A percentile compares a stretch with the other conserved stretches of the same genome.
These are phyloP conservation scores for Myotisia sp. DNA, from an alignment of 2,329 filamentous ascomycete species.

Conservation along the genomic window DNA sequence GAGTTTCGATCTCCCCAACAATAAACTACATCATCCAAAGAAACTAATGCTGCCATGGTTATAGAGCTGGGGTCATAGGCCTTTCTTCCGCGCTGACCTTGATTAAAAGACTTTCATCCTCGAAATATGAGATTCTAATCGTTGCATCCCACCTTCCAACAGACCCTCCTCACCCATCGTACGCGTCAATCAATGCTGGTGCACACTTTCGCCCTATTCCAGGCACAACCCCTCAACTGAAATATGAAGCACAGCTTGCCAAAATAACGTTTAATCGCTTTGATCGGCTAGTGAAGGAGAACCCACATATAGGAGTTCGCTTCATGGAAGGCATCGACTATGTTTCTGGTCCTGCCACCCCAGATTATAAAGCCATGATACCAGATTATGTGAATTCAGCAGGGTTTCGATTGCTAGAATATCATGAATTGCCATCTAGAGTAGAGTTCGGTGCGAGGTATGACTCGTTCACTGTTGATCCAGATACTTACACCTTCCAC, in stretches of 20 bases:
- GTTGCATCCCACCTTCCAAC: constrained; percentile 29
- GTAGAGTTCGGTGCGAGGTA: constrained; percentile 32
- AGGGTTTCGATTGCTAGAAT: constrained; percentile 21
- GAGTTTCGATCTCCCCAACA: not conserved
- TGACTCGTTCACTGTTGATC: constrained; percentile 29
- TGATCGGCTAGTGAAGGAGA: constrained; percentile 20
- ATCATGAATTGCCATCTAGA: constrained; percentile 19
- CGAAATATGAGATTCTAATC: constrained; percentile 21
- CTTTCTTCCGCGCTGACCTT: constrained; percentile 26
- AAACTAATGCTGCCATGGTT: constrained; percentile 1
- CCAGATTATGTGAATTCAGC: constrained; percentile 24
- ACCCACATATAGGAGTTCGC: constrained; percentile 26
- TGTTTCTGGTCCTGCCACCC: constrained; percentile 16
- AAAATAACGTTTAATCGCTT: constrained; percentile 27
- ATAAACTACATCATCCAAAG: constrained; percentile 6
- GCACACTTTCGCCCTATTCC: constrained; percentile 36
- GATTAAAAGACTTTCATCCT: constrained; percentile 16
- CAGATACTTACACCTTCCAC: constrained; percentile 30
- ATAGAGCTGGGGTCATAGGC: constrained; percentile 29
- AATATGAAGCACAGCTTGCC: constrained; percentile 26
- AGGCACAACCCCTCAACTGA: constrained; percentile 22
- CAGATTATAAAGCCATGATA: constrained; percentile 20
- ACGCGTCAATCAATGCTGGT: constrained; percentile 34
- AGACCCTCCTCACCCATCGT: constrained; percentile 23
- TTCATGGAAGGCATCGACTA: constrained; percentile 29